These are phyloP conservation scores for Chaetomiaceae sp. DNA, from an alignment of 2,329 filamentous ascomycete species.

Conservation along the genomic window DNA sequence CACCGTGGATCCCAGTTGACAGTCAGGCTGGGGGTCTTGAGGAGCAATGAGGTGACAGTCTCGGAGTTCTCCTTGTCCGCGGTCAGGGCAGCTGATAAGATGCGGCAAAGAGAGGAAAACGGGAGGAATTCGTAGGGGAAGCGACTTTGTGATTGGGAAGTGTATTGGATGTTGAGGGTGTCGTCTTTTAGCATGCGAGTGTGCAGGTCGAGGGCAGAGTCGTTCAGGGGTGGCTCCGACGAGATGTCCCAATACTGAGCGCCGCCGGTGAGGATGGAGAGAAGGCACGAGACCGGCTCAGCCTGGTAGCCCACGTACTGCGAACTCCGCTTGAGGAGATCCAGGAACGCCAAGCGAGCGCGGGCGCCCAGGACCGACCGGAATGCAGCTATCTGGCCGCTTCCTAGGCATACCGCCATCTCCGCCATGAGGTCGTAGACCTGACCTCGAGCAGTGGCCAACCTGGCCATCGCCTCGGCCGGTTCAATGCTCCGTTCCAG, in stretches of 20 bases:
- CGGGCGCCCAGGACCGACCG: slow-evolving; percentile 55
- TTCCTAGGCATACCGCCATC: slow-evolving; percentile 47
- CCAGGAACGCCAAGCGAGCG: slow-evolving; percentile 61
- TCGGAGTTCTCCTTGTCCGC: slow-evolving; percentile 35
- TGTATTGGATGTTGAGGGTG: slow-evolving; percentile 53
- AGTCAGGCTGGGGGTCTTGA: slow-evolving; percentile 69
- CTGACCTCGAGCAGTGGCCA: slow-evolving; percentile 46
- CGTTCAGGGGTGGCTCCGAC: slow-evolving; percentile 36
- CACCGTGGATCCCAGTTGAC: slow-evolving; percentile 70
- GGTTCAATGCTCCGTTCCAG: slow-evolving; percentile 49
- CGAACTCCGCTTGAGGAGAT: slow-evolving; percentile 64
- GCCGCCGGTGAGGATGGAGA: slow-evolving; percentile 59
- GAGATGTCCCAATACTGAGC: slow-evolving; percentile 51
- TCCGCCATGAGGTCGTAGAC: slow-evolving; percentile 51
- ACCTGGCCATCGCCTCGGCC: slow-evolving; percentile 47
- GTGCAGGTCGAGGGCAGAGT: slow-evolving; percentile 35
- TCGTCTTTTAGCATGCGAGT: slow-evolving; percentile 49
- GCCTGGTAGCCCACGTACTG: slow-evolving; percentile 67
- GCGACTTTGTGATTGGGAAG: slow-evolving; percentile 66
- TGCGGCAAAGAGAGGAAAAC: slow-evolving; percentile 67
- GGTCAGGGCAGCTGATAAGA: slow-evolving; percentile 50
- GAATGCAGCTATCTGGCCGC: slow-evolving; percentile 44
- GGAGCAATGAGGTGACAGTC: slow-evolving; percentile 59
- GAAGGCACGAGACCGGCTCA: slow-evolving; percentile 62
- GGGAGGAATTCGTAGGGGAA: slow-evolving; percentile 84